These are phyloP conservation scores for Tagetes erecta DNA, from an alignment of 129 eudicot genomes.

Conservation along the genomic window DNA sequence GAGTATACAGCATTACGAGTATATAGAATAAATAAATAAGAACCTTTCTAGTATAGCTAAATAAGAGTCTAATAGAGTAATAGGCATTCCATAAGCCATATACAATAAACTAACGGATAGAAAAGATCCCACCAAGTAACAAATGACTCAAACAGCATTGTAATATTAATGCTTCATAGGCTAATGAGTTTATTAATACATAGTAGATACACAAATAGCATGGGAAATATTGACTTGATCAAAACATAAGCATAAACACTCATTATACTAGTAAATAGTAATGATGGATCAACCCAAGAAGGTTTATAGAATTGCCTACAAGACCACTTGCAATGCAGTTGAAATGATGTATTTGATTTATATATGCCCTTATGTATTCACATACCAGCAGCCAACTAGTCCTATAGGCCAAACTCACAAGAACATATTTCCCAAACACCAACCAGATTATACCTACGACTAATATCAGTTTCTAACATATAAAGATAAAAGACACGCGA, in stretches of 20 bases:
- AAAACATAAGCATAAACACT: slow-evolving; percentile 19
- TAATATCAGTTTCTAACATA: slow-evolving; percentile 44
- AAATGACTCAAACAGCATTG: slow-evolving; percentile 2
- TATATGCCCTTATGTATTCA: slow-evolving; percentile 68
- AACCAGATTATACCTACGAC: slow-evolving; percentile 42
- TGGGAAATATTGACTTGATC: background rate
- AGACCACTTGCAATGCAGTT: slow-evolving; percentile 8
- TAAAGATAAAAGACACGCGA: slow-evolving; percentile 32
- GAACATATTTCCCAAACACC: slow-evolving; percentile 39
- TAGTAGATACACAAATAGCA: slow-evolving; percentile 4
- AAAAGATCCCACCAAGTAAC: slow-evolving; percentile 1
- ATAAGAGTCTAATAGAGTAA: background rate
- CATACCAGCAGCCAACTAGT: slow-evolving; percentile 43
- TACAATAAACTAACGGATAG: background rate
- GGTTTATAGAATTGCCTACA: slow-evolving; percentile 21
- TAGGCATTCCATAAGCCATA: background rate
- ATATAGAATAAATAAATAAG: background rate
- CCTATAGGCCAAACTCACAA: slow-evolving; percentile 49
- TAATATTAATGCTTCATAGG: background rate
- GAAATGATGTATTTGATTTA: slow-evolving; percentile 44
- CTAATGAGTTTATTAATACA: slow-evolving; percentile 6
- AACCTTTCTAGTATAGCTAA: background rate
- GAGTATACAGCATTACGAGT: background rate
- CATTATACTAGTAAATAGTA: slow-evolving; percentile 1
- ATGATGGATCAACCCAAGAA: slow-evolving; percentile 20